Base-by-base conservation (phyloP, 257 asterid genomes). In the Fraxinus excelsior region DNA sequence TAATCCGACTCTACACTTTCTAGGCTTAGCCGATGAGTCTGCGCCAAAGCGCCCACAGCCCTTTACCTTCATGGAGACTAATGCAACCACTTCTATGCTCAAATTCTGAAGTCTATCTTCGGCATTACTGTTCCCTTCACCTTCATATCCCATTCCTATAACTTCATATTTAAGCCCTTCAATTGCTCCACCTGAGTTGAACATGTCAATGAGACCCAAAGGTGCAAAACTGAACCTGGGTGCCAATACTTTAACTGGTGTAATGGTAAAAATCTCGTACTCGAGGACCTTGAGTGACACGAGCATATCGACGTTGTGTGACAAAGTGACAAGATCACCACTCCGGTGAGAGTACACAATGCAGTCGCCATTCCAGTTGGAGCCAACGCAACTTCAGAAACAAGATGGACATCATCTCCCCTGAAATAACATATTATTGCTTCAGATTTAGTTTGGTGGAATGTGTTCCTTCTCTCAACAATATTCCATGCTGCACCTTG, bases 31-130 rank as follows among this genome's bases (percentile, higher is more conserved):
- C 62, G 92, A 91, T 4, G 97, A 87, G 85, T 89, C 90, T 13
- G 86, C 90, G 0, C 97, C 96, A 70, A 93, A 88, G 2, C 86
- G 80, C 1, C 97, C 97, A 76, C 97, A 84, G 0, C 97, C 97
- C 84, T 87, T 91, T 14, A 87, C 90, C 85, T 87, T 88, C 78
- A 93, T 16, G 2, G 83, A 40, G 32, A 93, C 92, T 25, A 83
- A 76, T 8, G 85, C 90, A 71, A 82, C 84, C 16, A 40, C 83
- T 81, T 77, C 86, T 5, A 68, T 38, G 85, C 85, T 81, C 73
- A 77, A 60, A 74, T 87, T 82, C 78, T 78, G 82, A 3, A 73
- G 75, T 25, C 68, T 23, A 16, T 60, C 32, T 62, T 23, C 68
- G 11, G 32, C 53, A 44, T 44, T 44, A 44, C 53, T 40, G 46